Conservation (phyloP, 2,329 filamentous ascomycete species). For the Penicillium concentricum region DNA sequence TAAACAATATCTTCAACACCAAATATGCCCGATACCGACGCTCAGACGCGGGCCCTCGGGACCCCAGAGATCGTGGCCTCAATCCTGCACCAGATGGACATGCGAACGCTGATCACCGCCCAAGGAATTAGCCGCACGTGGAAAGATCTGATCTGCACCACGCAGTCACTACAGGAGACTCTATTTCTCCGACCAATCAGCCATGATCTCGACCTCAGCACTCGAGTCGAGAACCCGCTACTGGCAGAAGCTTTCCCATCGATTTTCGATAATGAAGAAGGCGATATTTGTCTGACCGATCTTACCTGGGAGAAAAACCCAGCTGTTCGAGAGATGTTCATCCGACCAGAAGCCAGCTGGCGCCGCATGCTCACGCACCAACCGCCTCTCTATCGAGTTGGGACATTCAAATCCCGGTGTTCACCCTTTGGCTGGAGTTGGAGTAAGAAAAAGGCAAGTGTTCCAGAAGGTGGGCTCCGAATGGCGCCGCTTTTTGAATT, state of each 20-base stretch:
- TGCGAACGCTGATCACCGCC: conserved; percentile 1
- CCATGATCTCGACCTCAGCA: background rate
- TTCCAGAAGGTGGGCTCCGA: too few relatives aligned
- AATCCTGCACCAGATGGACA: conserved; percentile 4
- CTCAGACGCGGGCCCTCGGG: background rate
- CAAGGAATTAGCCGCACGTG: background rate
- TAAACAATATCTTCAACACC: too few relatives aligned
- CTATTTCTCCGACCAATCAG: background rate
- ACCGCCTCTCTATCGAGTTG: background rate
- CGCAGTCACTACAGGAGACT: background rate
- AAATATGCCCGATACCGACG: background rate
- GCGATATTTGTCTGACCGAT: background rate
- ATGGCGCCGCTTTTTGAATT: too few relatives aligned
- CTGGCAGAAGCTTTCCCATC: background rate
- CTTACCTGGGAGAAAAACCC: background rate
- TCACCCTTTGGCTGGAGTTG: too few relatives aligned
- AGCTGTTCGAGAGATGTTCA: background rate
- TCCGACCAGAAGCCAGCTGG: conserved; percentile 6
- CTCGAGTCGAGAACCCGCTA: background rate
- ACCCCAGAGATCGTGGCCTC: conserved; percentile 1
- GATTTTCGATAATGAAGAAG: too few relatives aligned
- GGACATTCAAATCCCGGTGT: too few relatives aligned
- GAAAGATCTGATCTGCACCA: background rate
- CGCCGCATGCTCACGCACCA: conserved; percentile 4
- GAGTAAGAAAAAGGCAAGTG: too few relatives aligned